Percentiles rank a stretch among this genome's conserved stretches.
Evolutionary conservation across 2,329 filamentous ascomycete genomes (phyloP).

Genomic region (Diplocarpon rosae): DNA sequence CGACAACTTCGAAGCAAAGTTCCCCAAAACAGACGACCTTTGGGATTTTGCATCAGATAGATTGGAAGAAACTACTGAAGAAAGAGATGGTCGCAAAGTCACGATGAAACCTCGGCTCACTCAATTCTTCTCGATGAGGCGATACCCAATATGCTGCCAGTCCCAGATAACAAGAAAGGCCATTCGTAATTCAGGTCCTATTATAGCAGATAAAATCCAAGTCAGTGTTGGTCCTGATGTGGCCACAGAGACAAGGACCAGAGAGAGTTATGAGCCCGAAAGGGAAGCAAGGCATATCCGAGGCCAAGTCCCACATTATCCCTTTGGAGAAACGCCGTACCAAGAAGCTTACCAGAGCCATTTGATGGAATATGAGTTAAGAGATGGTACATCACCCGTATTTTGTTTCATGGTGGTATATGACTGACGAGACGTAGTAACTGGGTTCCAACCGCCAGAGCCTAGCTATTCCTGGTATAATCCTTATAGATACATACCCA

Average conservation of each 20-base stretch:
- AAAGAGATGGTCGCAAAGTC: not conserved
- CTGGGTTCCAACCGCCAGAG: constrained; percentile 13
- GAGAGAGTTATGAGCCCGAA: not conserved
- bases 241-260: not conserved
- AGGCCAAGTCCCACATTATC: constrained; percentile 15
- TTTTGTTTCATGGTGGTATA: too few species aligned
- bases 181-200: constrained; percentile 12
- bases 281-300: constrained; percentile 12
- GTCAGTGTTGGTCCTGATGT: too few species aligned
- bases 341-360: constrained; percentile 18
- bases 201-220: not conserved
- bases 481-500: not conserved
- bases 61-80: not conserved
- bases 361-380: constrained; percentile 19
- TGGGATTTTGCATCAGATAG: constrained; percentile 21
- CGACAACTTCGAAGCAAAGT: constrained; percentile 22
- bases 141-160: constrained; percentile 17
- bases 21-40: constrained; percentile 20
- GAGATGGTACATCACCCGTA: constrained; percentile 14
- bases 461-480: not conserved
- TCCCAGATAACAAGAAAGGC: constrained; percentile 2
- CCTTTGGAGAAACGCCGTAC: constrained; percentile 24
- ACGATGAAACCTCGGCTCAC: constrained; percentile 5
- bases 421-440: constrained; percentile 12
- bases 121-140: constrained; percentile 17